Base-by-base conservation (phyloP, 2,329 filamentous ascomycete species). In the Exophiala xenobiotica region DNA sequence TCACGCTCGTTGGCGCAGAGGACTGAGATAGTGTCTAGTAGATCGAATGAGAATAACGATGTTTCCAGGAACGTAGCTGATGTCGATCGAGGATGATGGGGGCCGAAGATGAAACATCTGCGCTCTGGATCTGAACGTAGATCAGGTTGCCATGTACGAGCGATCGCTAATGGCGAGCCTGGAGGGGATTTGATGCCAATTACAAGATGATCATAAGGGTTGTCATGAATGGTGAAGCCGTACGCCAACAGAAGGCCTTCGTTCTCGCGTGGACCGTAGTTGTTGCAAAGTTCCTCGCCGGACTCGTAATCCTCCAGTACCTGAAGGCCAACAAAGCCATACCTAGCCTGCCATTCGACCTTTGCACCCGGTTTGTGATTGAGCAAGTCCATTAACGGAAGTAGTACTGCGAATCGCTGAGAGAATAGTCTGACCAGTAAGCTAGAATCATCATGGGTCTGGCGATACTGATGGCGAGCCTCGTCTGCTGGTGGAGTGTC, bases 221-320 rank as follows among this genome's bases (percentile, higher is more conserved):
- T 75, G 18, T 68, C 61, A 4, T 61, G 51, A n/a, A 73, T 64
- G 31, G 71, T 72, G 61, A 75, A 75, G 8, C 72, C 72, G 50
- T 75, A 75, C 46, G 71, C 73, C 59, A 74, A 67, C 63, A 75
- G 68, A 70, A 74, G 70, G 69, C 88, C 85, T 52, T 84, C 85
- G 61, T 90, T 90, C 5, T 85, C 87, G 67, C 88, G 87, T n/a
- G 74, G 69, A 23, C 86, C 86, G 63, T 90, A 90, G 65, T 88
- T 89, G 70, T 88, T 88, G 62, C 76, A 84, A 19, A 79, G 68
- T 57, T 79, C 74, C 23, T 80, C 67, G 0, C 83, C 81, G 0
- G 79, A 68, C 3, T 57, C 42, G 59, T 83, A 77, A 6, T 69
- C 63, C 8, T 75, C 68, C 18, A 76, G 66, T 2, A 76, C 71